phyloP scores from a whole-genome alignment of 805 yeast genomes.

The Myxozyma sirexii region DNA sequence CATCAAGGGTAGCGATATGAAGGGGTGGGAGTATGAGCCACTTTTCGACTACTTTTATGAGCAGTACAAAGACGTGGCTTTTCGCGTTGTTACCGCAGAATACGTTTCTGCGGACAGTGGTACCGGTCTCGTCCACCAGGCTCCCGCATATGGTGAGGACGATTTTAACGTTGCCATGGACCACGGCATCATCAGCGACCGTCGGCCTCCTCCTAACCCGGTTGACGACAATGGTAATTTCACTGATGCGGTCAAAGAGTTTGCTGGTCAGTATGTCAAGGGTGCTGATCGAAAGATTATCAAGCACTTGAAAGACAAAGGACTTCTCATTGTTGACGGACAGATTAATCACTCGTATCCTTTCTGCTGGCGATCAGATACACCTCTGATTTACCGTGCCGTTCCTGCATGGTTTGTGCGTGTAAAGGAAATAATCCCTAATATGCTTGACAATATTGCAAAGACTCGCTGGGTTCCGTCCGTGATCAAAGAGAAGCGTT shows the following conservation, averaged over 20 bases:
- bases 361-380: slow-evolving; percentile 99
- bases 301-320: slow-evolving; percentile 75
- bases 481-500: slow-evolving; percentile 88
- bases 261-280: slow-evolving; percentile 84
- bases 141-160: slow-evolving; percentile 99
- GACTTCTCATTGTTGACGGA: slow-evolving; percentile 70
- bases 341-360: slow-evolving; percentile 97
- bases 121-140: slow-evolving; percentile 98
- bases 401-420: slow-evolving; percentile 99
- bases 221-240: slow-evolving; percentile 91
- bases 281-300: slow-evolving; percentile 93
- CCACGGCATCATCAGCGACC: slow-evolving; percentile 73
- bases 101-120: slow-evolving; percentile 94
- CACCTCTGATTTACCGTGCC: slow-evolving; percentile 92
- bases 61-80: slow-evolving; percentile 72
- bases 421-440: slow-evolving; percentile 81
- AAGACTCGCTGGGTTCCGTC: slow-evolving; percentile 94
- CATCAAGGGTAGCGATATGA: slow-evolving; percentile 76
- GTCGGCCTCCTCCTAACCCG: slow-evolving; percentile 82
- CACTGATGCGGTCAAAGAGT: slow-evolving; percentile 72
- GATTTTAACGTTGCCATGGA: slow-evolving; percentile 84
- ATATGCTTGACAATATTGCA: slow-evolving; percentile 83
- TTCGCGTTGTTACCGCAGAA: slow-evolving; percentile 76
- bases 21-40: slow-evolving; percentile 80
- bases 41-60: slow-evolving; percentile 80